A percentile compares a stretch with the other conserved stretches of the same genome.
phyloP scores from a whole-genome alignment of 176 grass and related monocot genomes.

The Elaeis guineensis region DNA sequence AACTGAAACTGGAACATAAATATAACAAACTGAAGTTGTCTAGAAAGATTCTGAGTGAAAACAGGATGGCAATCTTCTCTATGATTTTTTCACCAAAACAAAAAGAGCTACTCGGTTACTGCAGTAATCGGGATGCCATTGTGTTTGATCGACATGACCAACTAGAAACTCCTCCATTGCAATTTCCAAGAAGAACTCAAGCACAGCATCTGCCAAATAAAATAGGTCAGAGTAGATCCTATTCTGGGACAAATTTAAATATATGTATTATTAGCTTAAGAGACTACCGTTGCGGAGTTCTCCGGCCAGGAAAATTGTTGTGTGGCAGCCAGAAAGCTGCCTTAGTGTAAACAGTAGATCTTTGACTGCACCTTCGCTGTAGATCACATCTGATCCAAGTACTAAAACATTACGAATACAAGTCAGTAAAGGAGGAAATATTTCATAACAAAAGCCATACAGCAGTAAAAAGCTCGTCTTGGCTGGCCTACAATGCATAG shows the following conservation, averaged over 20 bases:
- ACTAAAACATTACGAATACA: constrained; percentile 20
- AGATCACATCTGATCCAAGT: constrained; percentile 85
- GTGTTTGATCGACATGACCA: constrained; percentile 61
- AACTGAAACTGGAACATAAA: too few species aligned
- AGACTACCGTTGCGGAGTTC: constrained; percentile 78
- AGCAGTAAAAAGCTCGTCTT: too few species aligned
- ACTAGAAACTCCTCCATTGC: constrained; percentile 60
- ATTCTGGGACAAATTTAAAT: not conserved
- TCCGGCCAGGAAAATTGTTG: constrained; percentile 68
- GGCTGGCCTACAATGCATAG: too few species aligned
- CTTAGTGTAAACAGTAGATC: constrained; percentile 56
- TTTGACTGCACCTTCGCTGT: constrained; percentile 66
- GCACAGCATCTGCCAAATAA: constrained; percentile 47
- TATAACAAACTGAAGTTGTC: too few species aligned
- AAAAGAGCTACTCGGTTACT: constrained; percentile 77
- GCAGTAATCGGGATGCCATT: constrained; percentile 84
- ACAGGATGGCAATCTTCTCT: too few species aligned
- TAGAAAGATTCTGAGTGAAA: too few species aligned
- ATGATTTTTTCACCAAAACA: constrained; percentile 55
- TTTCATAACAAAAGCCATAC: too few species aligned
- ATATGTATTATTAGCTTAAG: not conserved
- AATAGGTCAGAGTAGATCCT: not conserved
- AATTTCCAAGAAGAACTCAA: constrained; percentile 83
- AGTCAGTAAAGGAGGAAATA: too few species aligned
- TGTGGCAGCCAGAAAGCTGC: constrained; percentile 40